Conservation (phyloP, 176 grass and related monocot species). For the Dactylis glomerata region DNA sequence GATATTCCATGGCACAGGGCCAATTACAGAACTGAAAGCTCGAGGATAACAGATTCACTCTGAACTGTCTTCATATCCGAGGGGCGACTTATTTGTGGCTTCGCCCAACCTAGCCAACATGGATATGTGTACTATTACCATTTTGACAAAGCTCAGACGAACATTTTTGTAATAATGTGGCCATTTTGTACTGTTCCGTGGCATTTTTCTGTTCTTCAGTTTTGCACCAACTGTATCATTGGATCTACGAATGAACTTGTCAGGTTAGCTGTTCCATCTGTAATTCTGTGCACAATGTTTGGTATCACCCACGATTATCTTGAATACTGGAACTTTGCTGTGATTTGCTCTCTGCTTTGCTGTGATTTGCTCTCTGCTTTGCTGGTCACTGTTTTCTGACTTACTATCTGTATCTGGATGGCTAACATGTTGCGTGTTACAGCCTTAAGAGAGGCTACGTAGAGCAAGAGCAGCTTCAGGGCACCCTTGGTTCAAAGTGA, state of each 20-base stretch:
- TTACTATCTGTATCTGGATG: background rate
- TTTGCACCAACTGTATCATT: background rate
- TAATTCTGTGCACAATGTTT: background rate
- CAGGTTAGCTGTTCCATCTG: background rate
- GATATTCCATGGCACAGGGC: constrained; percentile 1
- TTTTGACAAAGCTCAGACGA: constrained; percentile 18
- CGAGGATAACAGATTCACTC: background rate
- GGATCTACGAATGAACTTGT: constrained; percentile 11
- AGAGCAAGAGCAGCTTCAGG: background rate
- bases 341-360: background rate
- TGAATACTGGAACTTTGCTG: background rate
- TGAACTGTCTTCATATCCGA: constrained; percentile 9
- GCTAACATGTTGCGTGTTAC: background rate
- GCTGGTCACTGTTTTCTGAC: background rate
- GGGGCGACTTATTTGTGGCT: background rate
- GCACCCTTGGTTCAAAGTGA: background rate
- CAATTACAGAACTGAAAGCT: constrained; percentile 28
- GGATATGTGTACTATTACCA: constrained; percentile 16
- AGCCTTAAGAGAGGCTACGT: background rate
- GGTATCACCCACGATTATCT: background rate
- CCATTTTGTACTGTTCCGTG: constrained; percentile 14
- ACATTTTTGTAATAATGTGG: constrained; percentile 44
- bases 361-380: background rate
- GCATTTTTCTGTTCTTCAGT: background rate
- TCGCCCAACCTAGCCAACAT: constrained; percentile 14